Evolutionary conservation across 208 protist species (phyloP), one percentile per base, ranked within the genome.

Genomic region (Leishmania tropica): DNA sequence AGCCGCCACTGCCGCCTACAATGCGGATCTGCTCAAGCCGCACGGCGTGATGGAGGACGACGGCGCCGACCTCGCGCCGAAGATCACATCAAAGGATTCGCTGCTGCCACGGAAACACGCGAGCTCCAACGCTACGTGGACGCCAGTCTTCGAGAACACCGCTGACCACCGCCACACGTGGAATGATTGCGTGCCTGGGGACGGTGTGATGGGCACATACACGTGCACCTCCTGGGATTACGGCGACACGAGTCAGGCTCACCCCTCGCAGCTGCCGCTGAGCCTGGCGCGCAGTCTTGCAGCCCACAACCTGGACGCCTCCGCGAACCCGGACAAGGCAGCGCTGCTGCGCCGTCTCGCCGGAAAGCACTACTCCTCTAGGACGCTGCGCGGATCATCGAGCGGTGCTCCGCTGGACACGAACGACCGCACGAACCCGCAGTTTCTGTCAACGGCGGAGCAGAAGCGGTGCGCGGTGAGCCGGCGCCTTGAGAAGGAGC

Each of bases 201-300:
- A 73, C 15, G 76, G 64, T 37, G 64, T 80, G 35, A n/a, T 65
- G 0, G 84, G 80, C 21, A 75, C 56, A 67, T 95, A 95, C 87
- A 85, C 76, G 28, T 94, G 92, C 81, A 93, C 87, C 42, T 95
- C 91, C 45, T 94, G 88, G 88, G 83, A 86, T n/a, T 94, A 94
- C 78, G 94, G 94, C 6, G 94, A 96, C 77, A 89, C 84, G 65
- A 91, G 83, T 65, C 75, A 87, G 51, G 94, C 90, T 7, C 87
- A 96, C 80, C 94, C 91, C 17, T 86, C 58, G 37, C 92, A 97
- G 85, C 87, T 96, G 45, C 94, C 94, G n/a, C 70, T 88, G 31
- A 87, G 89, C 45, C 78, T 94, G 45, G 76, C 76, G 13, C 87
- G 87, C 65, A 94, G 91, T 60, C 75, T 83, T 40, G 83, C 83